Percentiles rank a stretch among this genome's conserved stretches.
phyloP scores from a whole-genome alignment of 352 stramenopile species.

The Stephanocyclus meneghinianus region DNA sequence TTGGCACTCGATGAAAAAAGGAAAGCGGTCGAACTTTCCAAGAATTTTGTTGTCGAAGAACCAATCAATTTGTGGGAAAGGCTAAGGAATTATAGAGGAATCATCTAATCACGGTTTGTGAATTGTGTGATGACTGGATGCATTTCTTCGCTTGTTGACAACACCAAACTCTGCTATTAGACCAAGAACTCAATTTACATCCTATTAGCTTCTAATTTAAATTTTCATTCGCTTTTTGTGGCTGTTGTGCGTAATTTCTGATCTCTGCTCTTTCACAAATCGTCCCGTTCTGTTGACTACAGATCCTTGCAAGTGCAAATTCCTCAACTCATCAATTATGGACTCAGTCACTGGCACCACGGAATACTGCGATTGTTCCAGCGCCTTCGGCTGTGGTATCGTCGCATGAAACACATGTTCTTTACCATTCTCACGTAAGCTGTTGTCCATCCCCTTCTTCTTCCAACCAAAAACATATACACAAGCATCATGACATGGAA shows the following conservation, averaged over 20 bases:
- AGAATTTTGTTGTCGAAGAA: no score
- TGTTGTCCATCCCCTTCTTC: background rate
- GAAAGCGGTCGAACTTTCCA: background rate
- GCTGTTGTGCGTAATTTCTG: background rate
- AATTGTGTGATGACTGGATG: no score
- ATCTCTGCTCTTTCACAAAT: background rate
- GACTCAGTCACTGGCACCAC: constrained; percentile 37
- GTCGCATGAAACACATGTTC: constrained; percentile 17
- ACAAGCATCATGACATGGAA: constrained; percentile 94
- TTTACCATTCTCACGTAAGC: background rate
- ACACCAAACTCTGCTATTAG: no score
- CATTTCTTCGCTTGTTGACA: no score
- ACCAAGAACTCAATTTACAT: no score
- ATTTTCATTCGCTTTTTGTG: background rate
- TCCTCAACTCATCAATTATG: constrained; percentile 42
- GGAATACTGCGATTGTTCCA: background rate
- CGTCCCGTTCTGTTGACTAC: background rate
- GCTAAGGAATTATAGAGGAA: no score
- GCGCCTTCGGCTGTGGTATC: constrained; percentile 12
- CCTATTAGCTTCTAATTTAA: background rate
- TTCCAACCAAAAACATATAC: constrained; percentile 88
- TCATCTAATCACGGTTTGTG: no score
- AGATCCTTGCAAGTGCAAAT: constrained; percentile 25
- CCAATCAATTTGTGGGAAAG: no score
- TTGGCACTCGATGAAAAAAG: background rate